A percentile compares a stretch with the other conserved stretches of the same genome.
phyloP scores from a whole-genome alignment of 345 rosid species.

The Pseudoturritis turrita region DNA sequence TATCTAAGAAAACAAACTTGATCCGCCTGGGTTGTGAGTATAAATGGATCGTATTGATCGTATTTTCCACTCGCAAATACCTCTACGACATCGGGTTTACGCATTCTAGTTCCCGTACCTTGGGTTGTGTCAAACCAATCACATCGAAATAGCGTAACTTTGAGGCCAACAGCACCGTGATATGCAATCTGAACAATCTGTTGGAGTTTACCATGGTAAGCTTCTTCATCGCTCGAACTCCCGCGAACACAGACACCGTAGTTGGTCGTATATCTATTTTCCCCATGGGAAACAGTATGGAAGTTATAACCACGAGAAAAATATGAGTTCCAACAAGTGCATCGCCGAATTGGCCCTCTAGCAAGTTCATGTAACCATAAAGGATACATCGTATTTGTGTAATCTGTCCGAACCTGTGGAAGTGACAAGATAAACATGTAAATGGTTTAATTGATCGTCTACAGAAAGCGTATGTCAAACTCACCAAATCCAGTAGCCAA shows the following conservation, averaged over 20 bases:
- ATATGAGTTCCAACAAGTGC: neutral
- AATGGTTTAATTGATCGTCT: too few relatives aligned
- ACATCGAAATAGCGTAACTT: neutral
- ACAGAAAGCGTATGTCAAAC: too few relatives aligned
- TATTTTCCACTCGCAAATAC: too few relatives aligned
- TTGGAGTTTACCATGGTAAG: neutral
- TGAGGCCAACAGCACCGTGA: neutral
- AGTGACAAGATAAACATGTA: too few relatives aligned
- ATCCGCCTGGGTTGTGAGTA: too few relatives aligned
- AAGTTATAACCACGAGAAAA: neutral
- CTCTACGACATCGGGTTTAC: too few relatives aligned
- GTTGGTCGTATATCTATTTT: neutral
- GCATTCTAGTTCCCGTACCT: too few relatives aligned
- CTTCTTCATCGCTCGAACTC: neutral
- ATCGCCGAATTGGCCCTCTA: neutral
- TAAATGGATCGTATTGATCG: too few relatives aligned
- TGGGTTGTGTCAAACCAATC: neutral
- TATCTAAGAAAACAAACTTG: too few relatives aligned
- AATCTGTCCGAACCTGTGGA: neutral
- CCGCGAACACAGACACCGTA: neutral
- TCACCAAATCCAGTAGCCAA: too few relatives aligned
- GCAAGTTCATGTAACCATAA: neutral
- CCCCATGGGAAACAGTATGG: neutral
- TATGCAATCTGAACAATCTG: neutral
- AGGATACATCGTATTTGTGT: neutral